Evolutionary conservation across 2,329 filamentous ascomycete species (phyloP), one percentile per base, ranked within the genome.

Genomic region (Diplodia sapinea): DNA sequence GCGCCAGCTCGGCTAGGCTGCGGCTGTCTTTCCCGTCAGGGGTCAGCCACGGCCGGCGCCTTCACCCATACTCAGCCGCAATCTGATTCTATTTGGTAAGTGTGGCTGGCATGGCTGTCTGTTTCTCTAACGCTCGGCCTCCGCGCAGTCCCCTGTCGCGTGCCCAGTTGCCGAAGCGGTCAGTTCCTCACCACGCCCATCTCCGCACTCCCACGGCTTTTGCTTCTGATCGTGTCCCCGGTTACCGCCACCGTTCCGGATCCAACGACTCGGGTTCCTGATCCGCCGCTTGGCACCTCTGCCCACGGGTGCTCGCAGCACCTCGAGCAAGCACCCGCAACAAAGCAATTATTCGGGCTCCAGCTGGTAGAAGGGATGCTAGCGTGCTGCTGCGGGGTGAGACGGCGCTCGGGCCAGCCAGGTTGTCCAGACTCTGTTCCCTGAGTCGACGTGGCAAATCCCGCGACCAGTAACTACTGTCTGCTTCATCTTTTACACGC

Each of bases 31-130:
- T 13, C 31, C 43, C 23, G 59, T 63, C 59, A 63, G 59, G 59
- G 59, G 59, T 31, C 33, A 38, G 59, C 59, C 59, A 63, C 43
- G 15, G 29, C 8, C 59, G 59, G 59, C 59, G 43, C 43, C 59
- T 17, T 31, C 47, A 47, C 13, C 31, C 40, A n/a, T 51, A 47
- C 57, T 50, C 36, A 62, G 40, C 57, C 29, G 15, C 57, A 33
- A 12, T 17, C 20, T 17, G 57, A 23, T 13, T 23, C 17, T 26
- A 20, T 51, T 63, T 50, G 47, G 43, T 63, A 51, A 63, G 15
- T 51, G 59, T 26, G 43, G 59, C 59, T 38, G 31, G 15, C 6
- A 3, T 26, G 5, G 29, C 17, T 26, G 26, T 12, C 26, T 36
- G 9, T 33, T 33, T 12, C 15, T 17, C 36, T 33, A 61, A 17